Conservation (phyloP, 306 rosid species). For the Cucumis melo region DNA sequence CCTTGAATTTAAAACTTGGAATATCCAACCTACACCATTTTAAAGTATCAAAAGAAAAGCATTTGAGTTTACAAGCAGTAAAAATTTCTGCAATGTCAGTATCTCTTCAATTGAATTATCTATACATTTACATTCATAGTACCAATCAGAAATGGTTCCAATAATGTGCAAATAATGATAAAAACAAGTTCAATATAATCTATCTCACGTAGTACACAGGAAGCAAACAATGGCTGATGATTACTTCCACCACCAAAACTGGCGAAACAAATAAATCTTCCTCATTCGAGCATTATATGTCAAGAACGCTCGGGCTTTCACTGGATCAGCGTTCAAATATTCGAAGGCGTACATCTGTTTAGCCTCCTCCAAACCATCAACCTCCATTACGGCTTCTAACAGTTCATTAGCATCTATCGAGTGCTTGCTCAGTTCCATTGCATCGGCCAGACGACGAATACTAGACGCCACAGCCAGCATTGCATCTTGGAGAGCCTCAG, state of each 20-base stretch:
- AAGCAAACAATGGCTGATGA: neutral
- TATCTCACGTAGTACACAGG: neutral
- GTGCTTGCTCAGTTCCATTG: conserved; percentile 40
- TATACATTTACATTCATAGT: conserved; percentile 3
- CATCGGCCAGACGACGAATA: conserved; percentile 58
- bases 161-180: neutral
- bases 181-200: neutral
- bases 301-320: conserved; percentile 66
- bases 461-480: conserved; percentile 55
- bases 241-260: conserved; percentile 71
- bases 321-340: conserved; percentile 60
- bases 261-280: conserved; percentile 51
- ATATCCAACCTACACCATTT: neutral
- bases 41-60: neutral
- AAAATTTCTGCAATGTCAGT: neutral
- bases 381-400: conserved; percentile 67
- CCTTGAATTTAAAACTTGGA: too few relatives aligned
- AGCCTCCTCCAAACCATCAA: conserved; percentile 72
- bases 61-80: neutral
- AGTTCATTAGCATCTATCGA: conserved; percentile 43
- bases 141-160: neutral
- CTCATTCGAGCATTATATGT: conserved; percentile 56
- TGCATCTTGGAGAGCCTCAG: conserved; percentile 59
- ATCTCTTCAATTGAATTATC: neutral
- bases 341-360: conserved; percentile 73